A percentile compares a stretch with the other conserved stretches of the same genome.
phyloP scores from a whole-genome alignment of 2,329 filamentous ascomycete genomes.

The Diaporthe citrichinensis region DNA sequence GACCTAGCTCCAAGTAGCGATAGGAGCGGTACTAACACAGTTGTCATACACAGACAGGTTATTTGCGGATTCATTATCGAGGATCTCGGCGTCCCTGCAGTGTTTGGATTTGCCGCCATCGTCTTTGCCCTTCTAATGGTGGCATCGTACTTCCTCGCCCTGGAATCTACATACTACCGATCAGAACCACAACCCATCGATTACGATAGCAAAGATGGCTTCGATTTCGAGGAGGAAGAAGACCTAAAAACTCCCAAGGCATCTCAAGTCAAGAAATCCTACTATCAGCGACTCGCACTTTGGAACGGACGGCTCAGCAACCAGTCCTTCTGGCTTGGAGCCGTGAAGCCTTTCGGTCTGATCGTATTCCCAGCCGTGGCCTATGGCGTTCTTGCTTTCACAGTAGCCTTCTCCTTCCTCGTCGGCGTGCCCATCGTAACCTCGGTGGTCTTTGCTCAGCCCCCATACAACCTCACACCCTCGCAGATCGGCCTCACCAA shows the following conservation, averaged over 20 bases:
- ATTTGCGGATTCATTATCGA: conserved; percentile 33
- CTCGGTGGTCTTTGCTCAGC: conserved; percentile 11
- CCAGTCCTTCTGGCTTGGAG: conserved; percentile 30
- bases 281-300: conserved; percentile 26
- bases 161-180: conserved; percentile 30
- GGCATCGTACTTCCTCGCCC: conserved; percentile 24
- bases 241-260: not conserved
- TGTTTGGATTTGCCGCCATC: conserved; percentile 29
- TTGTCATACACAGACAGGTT: conserved; percentile 13
- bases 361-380: conserved; percentile 19
- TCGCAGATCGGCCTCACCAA: conserved; percentile 11
- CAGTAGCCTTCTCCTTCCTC: conserved; percentile 24
- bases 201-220: not conserved
- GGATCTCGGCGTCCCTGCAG: conserved; percentile 20
- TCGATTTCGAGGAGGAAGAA: not conserved
- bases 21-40: not conserved
- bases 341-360: conserved; percentile 28
- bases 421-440: not conserved
- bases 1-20: not conserved
- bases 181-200: not conserved
- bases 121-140: conserved; percentile 25
- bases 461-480: conserved; percentile 6
- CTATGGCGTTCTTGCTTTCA: conserved; percentile 27
- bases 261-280: conserved; percentile 12
- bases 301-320: conserved; percentile 28